A percentile compares a stretch with the other conserved stretches of the same genome.
Evolutionary conservation across 352 stramenopile genomes (phyloP).

Genomic region (Pythium phragmitis): DNA sequence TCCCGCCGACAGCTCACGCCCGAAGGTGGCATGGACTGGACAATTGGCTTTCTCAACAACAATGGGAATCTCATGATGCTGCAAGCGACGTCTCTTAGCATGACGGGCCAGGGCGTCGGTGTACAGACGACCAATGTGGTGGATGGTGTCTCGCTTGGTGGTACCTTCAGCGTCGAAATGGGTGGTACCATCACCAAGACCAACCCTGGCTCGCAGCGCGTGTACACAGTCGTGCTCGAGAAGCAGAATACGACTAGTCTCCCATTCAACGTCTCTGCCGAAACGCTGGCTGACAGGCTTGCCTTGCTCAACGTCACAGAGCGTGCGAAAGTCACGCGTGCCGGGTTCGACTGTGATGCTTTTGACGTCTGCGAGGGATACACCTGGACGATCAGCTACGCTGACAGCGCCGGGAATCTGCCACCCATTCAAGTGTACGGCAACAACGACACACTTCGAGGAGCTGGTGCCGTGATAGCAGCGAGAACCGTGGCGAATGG

Average conservation of each 20-base stretch:
- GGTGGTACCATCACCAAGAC: slow-evolving; percentile 59
- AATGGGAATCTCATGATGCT: slow-evolving; percentile 52
- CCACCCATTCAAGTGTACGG: slow-evolving; percentile 53
- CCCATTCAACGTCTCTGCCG: slow-evolving; percentile 38
- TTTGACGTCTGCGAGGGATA: slow-evolving; percentile 69
- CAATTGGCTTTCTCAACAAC: slow-evolving; percentile 59
- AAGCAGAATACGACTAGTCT: slow-evolving; percentile 45
- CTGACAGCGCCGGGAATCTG: slow-evolving; percentile 58
- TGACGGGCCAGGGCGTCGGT: slow-evolving; percentile 44
- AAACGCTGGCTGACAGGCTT: slow-evolving; percentile 34
- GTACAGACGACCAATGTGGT: slow-evolving; percentile 38
- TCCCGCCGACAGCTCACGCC: slow-evolving; percentile 34
- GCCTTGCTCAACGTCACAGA: slow-evolving; percentile 45
- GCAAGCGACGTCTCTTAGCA: slow-evolving; percentile 39
- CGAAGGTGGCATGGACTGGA: slow-evolving; percentile 68
- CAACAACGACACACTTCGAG: slow-evolving; percentile 30
- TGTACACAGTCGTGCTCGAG: slow-evolving; percentile 42
- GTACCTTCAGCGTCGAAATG: slow-evolving; percentile 50
- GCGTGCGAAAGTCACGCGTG: slow-evolving; percentile 32
- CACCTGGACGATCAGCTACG: slow-evolving; percentile 65
- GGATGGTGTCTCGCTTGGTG: slow-evolving; percentile 52
- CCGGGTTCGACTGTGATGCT: slow-evolving; percentile 48
- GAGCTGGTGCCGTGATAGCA: slow-evolving; percentile 29
- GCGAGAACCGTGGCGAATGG: slow-evolving; percentile 59
- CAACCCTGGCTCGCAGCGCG: slow-evolving; percentile 34